Base-by-base conservation (phyloP, 2,329 filamentous ascomycete species). In the Xylariomycetidae sp. region DNA sequence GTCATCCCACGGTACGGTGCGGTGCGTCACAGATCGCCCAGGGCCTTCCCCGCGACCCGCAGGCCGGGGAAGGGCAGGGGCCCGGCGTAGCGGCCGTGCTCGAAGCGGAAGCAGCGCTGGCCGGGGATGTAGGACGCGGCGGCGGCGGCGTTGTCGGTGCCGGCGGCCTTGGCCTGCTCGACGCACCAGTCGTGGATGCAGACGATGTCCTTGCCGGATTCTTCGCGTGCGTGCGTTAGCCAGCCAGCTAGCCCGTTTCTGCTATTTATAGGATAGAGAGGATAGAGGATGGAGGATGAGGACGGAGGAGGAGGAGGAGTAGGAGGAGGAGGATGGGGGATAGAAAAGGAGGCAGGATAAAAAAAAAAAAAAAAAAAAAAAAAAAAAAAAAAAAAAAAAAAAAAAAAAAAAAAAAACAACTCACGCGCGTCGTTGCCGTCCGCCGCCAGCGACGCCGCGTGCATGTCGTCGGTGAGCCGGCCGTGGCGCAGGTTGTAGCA, bases 171-270 rank as follows among this genome's bases (percentile, higher is more conserved):
- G 17, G 39, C 42, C 26, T 39, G 41, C 15, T 39, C 23, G 15
- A 44, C 27, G 16, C 39, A 42, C 42, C 42, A 44, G 33, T 44
- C 42, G n/a, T 44, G 39, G 28, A 44, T 32, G 28, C 28, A 39
- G 23, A 42, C 25, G 13, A 42, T 38, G 25, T 42, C 39, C 10
- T 36, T 34, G 19, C 39, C 26, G 10, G 42, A 31, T 30, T 42
- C 42, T 44, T 10, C 22, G 25, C 13, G 16, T 8, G 26, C 14
- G 26, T 10, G 15, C 5, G 6, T 6, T 18, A 5, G 26, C 18
- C 26, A 29, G 26, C 12, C 26, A 14, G n/a, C n/a, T n/a, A n/a
- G n/a, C n/a, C n/a, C n/a, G n/a, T n/a, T n/a, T n/a, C n/a, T n/a
- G n/a, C n/a, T 18, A 17, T 16, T 17, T 6, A 23, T 12, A 10